phyloP scores from a whole-genome alignment of 2,329 filamentous ascomycete genomes.

The Sclerotinia glacialis region DNA sequence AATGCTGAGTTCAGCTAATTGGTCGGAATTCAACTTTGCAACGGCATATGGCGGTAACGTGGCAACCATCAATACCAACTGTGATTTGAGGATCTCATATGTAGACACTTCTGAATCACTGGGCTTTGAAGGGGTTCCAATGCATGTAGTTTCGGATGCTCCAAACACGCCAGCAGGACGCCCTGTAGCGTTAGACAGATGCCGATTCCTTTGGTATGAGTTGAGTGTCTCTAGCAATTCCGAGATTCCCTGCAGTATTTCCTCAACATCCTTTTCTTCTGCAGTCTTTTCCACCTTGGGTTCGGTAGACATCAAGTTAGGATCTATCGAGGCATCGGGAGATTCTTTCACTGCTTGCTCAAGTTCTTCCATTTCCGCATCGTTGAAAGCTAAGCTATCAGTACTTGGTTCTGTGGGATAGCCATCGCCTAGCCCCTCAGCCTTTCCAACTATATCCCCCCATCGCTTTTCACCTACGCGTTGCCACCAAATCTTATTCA shows the following conservation, averaged over 20 bases:
- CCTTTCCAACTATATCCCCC: constrained; percentile 55
- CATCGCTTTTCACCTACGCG: constrained; percentile 64
- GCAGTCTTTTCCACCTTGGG: constrained; percentile 50
- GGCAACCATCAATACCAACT: constrained; percentile 51
- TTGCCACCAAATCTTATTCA: constrained; percentile 75
- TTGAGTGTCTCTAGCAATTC: constrained; percentile 73
- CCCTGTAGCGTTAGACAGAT: constrained; percentile 63
- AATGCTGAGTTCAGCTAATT: constrained; percentile 52
- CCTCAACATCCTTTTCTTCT: constrained; percentile 61
- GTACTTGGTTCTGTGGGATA: constrained; percentile 13
- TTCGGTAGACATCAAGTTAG: constrained; percentile 44
- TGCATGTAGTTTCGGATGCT: constrained; percentile 53
- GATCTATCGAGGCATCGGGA: constrained; percentile 58
- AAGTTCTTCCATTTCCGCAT: constrained; percentile 38
- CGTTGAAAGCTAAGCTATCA: constrained; percentile 21
- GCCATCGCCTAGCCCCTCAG: constrained; percentile 24
- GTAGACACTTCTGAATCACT: constrained; percentile 54
- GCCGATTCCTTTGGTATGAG: constrained; percentile 77
- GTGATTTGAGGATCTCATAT: constrained; percentile 52
- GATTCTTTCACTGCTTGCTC: constrained; percentile 56
- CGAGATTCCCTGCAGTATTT: constrained; percentile 69
- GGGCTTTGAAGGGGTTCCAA: constrained; percentile 62
- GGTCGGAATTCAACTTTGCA: constrained; percentile 55
- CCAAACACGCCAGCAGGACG: constrained; percentile 62
- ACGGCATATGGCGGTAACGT: constrained; percentile 55